A percentile compares a stretch with the other conserved stretches of the same genome.
phyloP scores from a whole-genome alignment of 208 protist genomes.

The Histomonas meleagridis region DNA sequence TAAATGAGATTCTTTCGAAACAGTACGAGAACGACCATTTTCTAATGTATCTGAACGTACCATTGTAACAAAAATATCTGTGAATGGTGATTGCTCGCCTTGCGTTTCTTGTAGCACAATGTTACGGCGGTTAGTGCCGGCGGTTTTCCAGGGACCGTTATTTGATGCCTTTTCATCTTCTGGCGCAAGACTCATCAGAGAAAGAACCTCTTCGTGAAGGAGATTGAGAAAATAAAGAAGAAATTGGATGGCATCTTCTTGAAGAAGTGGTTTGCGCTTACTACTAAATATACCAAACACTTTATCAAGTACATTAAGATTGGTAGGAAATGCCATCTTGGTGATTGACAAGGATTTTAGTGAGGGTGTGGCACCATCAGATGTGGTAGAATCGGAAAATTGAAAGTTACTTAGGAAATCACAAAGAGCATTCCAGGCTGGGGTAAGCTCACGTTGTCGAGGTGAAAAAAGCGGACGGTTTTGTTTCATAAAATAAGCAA shows the following conservation, averaged over 20 bases:
- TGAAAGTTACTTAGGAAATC: background rate
- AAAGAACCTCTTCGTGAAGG: background rate
- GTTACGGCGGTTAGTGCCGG: background rate
- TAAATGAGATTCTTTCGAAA: background rate
- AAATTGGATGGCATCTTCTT: slow-evolving; percentile 30
- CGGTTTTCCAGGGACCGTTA: background rate
- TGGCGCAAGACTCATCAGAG: background rate
- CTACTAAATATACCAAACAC: background rate
- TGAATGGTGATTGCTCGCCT: background rate
- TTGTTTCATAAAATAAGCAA: slow-evolving; percentile 8
- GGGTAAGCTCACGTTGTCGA: background rate
- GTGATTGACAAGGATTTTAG: background rate
- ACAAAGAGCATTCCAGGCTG: background rate
- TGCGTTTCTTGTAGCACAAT: background rate
- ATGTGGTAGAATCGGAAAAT: background rate
- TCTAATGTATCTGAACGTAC: background rate
- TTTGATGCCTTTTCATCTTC: no score
- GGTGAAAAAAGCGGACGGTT: background rate
- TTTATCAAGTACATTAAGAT: background rate
- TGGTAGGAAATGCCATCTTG: background rate
- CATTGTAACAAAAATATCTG: background rate
- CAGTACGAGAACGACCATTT: background rate
- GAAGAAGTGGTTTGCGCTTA: background rate
- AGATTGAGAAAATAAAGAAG: background rate
- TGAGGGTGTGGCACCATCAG: background rate